Conservation (phyloP, 805 yeast species). For the Nakazawaea populi region DNA sequence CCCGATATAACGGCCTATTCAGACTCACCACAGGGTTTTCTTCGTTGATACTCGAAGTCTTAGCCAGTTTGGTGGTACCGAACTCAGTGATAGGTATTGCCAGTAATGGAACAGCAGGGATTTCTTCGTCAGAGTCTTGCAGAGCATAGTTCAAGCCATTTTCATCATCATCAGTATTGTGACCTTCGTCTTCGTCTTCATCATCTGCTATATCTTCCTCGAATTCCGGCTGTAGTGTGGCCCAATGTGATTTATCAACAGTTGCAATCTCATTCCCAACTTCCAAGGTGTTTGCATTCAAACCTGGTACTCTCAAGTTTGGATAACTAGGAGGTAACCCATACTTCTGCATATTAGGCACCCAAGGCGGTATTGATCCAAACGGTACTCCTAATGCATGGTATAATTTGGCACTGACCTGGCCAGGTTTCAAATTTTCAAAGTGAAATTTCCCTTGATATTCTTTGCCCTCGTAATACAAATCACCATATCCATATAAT, state of each 20-base stretch:
- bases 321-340: slow-evolving; percentile 88
- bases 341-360: slow-evolving; percentile 52
- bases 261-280: slow-evolving; percentile 17
- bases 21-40: slow-evolving; percentile 13
- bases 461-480: slow-evolving; percentile 75
- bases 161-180: slow-evolving; percentile 15
- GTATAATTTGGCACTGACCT: slow-evolving; percentile 52
- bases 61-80: slow-evolving; percentile 17
- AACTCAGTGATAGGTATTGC: slow-evolving; percentile 23
- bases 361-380: slow-evolving; percentile 73
- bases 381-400: slow-evolving; percentile 64
- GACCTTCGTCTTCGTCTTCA: slow-evolving; percentile 21
- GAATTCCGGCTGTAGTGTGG: slow-evolving; percentile 21
- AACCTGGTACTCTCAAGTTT: slow-evolving; percentile 51
- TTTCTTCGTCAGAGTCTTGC: slow-evolving; percentile 22
- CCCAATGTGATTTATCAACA: slow-evolving; percentile 24
- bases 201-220: slow-evolving; percentile 27
- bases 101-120: slow-evolving; percentile 15
- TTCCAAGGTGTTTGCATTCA: slow-evolving; percentile 17
- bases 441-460: slow-evolving; percentile 19
- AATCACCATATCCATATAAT: slow-evolving; percentile 64
- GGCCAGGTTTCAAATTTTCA: slow-evolving; percentile 57
- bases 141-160: slow-evolving; percentile 14
- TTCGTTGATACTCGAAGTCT: slow-evolving; percentile 5
- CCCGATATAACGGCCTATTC: slow-evolving; percentile 23